These are phyloP conservation scores for Shiraia sp. DNA, from an alignment of 2,329 filamentous ascomycete genomes.

Conservation along the genomic window DNA sequence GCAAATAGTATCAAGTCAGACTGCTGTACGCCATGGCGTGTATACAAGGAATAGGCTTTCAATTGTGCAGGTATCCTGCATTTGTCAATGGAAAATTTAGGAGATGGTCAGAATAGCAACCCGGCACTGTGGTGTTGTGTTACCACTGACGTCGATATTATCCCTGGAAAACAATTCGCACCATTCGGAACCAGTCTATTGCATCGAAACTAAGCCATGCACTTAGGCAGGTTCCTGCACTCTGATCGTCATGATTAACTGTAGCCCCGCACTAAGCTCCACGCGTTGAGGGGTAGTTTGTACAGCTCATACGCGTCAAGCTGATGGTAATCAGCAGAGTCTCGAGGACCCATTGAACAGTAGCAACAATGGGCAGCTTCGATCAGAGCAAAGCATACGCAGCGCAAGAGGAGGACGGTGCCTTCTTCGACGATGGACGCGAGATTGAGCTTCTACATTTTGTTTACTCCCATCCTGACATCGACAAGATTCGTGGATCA, in stretches of 20 bases:
- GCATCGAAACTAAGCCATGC: neutral
- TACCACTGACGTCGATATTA: conserved; percentile 27
- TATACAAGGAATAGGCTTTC: conserved; percentile 17
- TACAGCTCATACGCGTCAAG: conserved; percentile 22
- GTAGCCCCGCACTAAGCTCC: conserved; percentile 26
- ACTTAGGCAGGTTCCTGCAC: conserved; percentile 17
- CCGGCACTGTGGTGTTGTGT: conserved; percentile 13
- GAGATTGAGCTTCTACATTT: conserved; percentile 75
- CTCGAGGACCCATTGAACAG: conserved; percentile 13
- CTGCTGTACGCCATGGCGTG: conserved; percentile 15
- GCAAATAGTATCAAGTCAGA: conserved; percentile 12
- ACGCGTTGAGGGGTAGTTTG: conserved; percentile 30
- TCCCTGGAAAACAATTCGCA: conserved; percentile 1
- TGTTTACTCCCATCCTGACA: conserved; percentile 64
- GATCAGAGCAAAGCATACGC: conserved; percentile 53
- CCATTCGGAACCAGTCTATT: neutral
- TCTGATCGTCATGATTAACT: conserved; percentile 28
- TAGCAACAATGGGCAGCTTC: conserved; percentile 35
- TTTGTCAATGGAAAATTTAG: conserved; percentile 1
- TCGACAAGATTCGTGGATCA: conserved; percentile 66
- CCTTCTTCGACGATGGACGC: conserved; percentile 67
- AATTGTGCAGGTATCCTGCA: conserved; percentile 24
- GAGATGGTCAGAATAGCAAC: conserved; percentile 4
- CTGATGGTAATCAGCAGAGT: conserved; percentile 14
- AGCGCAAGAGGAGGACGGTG: conserved; percentile 48